Base-by-base conservation (phyloP, 208 protist species). In the Balamuthia mandrillaris region DNA sequence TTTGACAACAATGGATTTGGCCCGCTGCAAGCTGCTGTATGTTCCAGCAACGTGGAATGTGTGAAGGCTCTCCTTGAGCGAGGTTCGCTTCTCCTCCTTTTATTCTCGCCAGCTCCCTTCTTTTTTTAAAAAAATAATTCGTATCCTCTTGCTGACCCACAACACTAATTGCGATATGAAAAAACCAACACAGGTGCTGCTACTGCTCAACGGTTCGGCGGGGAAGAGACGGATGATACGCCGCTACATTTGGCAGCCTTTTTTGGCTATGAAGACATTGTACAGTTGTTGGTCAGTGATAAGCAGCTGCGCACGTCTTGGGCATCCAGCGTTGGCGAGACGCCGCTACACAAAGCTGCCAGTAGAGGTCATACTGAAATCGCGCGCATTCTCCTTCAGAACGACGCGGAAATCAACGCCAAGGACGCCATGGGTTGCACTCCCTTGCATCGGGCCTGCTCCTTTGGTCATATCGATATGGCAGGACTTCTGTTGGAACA, bases 381-480 rank as follows among this genome's bases (percentile, higher is more conserved):
- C 47, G 68, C 58, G 4, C 44, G 45, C 1, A 21, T 78, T 35
- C 45, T 78, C 21, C n/a, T 78, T 7, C 16, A 78, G 16, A 10
- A 58, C 68, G 45, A 33, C 2, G 68, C 68, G 12, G 27, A 29
- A 7, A 58, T 78, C 18, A 49, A 78, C 16, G 68, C 68, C 47
- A 78, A 78, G 45, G 68, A 78, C 29, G 29, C 41, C 6, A 58
- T 78, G 68, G 68, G 68, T 49, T 60, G 58, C 47, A 78, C 68
- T 3, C 68, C 68, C 2, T 33, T 78, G 41, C 68, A 78, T 33
- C 47, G 44, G 68, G 68, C 68, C 7, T 54, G 47, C 45, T 78
- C 58, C 29, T 78, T 58, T 31, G 68, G 68, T 0, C 68, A 29
- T 12, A 78, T 78, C 29, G 68, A 78, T 16, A 44, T 42, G 21